phyloP scores from a whole-genome alignment of 108 stramenopile genomes.

The Skeletonema grethae region DNA sequence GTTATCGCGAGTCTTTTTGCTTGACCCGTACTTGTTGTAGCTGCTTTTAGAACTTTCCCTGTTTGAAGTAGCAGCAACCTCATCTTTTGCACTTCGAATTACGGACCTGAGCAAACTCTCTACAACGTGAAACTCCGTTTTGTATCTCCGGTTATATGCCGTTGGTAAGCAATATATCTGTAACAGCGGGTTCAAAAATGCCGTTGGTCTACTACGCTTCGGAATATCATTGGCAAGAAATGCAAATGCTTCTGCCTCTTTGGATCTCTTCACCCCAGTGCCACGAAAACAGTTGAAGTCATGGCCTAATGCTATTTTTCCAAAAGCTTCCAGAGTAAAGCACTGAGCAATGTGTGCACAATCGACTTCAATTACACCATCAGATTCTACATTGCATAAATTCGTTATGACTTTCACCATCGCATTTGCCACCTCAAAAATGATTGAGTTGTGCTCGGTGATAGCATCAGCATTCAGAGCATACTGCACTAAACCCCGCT shows the following conservation, averaged over 20 bases:
- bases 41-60: neutral
- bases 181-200: neutral
- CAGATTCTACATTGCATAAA: neutral
- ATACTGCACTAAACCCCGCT: neutral
- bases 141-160: neutral
- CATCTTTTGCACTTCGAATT: neutral
- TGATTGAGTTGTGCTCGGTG: neutral
- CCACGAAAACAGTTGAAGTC: neutral
- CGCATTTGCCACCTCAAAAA: neutral
- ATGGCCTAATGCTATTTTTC: neutral
- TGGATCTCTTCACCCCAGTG: neutral
- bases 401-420: neutral
- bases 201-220: neutral
- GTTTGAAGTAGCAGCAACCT: neutral
- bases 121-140: neutral
- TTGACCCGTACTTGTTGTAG: neutral
- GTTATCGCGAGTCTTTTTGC: neutral
- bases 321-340: neutral
- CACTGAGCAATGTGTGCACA: neutral
- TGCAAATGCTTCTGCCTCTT: neutral
- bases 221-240: neutral
- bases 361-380: neutral
- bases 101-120: neutral
- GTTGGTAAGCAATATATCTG: neutral
- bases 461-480: neutral